These are phyloP conservation scores for Phalaenopsis aphrodite DNA, from an alignment of 106 monocot species.

Conservation along the genomic window DNA sequence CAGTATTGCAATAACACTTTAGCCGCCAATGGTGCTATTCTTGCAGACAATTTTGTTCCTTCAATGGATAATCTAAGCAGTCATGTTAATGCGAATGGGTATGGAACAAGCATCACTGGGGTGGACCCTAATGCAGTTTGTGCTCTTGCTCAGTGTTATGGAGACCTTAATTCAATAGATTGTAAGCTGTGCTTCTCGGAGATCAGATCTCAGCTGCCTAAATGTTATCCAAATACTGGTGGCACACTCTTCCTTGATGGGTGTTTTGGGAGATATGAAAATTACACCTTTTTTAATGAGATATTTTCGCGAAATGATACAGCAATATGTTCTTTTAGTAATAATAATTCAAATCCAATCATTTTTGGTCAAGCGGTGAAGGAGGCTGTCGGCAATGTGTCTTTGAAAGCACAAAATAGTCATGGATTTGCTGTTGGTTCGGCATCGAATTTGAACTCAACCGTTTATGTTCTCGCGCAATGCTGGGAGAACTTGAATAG, in stretches of 20 bases:
- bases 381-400: conserved; percentile 32
- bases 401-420: conserved; percentile 15
- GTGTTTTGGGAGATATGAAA: conserved; percentile 53
- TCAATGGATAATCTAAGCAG: conserved; percentile 45
- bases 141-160: conserved; percentile 43
- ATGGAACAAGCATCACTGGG: conserved; percentile 29
- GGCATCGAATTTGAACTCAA: conserved; percentile 7
- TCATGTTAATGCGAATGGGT: conserved; percentile 33
- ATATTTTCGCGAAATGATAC: conserved; percentile 5
- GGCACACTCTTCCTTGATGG: conserved; percentile 54
- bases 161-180: conserved; percentile 39
- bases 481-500: conserved; percentile 52
- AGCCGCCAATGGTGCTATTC: conserved; percentile 17
- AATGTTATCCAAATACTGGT: conserved; percentile 42
- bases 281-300: conserved; percentile 46
- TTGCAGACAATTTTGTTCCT: conserved; percentile 41
- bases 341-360: conserved; percentile 13
- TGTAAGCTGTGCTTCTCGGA: conserved; percentile 54
- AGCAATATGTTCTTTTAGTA: conserved; percentile 12
- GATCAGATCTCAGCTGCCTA: conserved; percentile 46
- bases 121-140: conserved; percentile 36
- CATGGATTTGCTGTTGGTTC: conserved; percentile 41
- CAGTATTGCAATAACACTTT: conserved; percentile 21
- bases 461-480: conserved; percentile 42
- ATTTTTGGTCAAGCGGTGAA: conserved; percentile 23